These are phyloP conservation scores for Flammula alnicola DNA, from an alignment of 1,284 basidiomycete species.

Conservation along the genomic window DNA sequence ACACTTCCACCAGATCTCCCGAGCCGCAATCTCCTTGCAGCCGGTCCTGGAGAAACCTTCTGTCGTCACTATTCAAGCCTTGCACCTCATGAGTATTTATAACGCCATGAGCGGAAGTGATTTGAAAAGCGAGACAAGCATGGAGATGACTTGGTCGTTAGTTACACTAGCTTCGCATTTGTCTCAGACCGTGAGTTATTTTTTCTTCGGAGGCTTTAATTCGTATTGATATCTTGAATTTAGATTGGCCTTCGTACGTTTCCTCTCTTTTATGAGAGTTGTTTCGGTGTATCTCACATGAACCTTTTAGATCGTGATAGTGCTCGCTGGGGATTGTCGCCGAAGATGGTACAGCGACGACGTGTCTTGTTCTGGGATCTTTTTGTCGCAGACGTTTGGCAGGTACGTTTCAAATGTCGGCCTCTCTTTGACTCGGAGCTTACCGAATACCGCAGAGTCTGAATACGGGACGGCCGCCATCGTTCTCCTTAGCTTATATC, in stretches of 20 bases:
- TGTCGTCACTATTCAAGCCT: slow-evolving; percentile 63
- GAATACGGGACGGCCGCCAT: slow-evolving; percentile 66
- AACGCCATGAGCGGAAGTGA: slow-evolving; percentile 52
- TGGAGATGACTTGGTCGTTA: slow-evolving; percentile 68
- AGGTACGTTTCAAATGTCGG: slow-evolving; percentile 28
- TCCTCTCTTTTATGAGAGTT: neutral
- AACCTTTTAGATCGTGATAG: slow-evolving; percentile 57
- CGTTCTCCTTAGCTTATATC: slow-evolving; percentile 60
- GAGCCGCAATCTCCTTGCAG: slow-evolving; percentile 62
- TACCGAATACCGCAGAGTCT: slow-evolving; percentile 49
- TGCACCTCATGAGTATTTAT: slow-evolving; percentile 62
- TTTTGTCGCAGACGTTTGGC: slow-evolving; percentile 47
- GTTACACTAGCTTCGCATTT: slow-evolving; percentile 58
- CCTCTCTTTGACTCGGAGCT: slow-evolving; percentile 44
- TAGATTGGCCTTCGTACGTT: slow-evolving; percentile 64
- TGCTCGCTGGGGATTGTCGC: slow-evolving; percentile 56
- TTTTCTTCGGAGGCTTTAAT: slow-evolving; percentile 11
- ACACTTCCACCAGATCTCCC: slow-evolving; percentile 63
- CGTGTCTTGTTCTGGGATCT: slow-evolving; percentile 66
- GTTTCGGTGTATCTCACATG: slow-evolving; percentile 3
- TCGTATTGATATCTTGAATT: slow-evolving; percentile 16
- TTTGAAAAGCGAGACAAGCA: slow-evolving; percentile 48
- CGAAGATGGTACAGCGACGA: slow-evolving; percentile 57
- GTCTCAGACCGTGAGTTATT: slow-evolving; percentile 58
- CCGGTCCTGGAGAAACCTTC: slow-evolving; percentile 69